A percentile compares a stretch with the other conserved stretches of the same genome.
Conservation (phyloP, 176 grass and related monocot species). For the Juncus inflexus region DNA sequence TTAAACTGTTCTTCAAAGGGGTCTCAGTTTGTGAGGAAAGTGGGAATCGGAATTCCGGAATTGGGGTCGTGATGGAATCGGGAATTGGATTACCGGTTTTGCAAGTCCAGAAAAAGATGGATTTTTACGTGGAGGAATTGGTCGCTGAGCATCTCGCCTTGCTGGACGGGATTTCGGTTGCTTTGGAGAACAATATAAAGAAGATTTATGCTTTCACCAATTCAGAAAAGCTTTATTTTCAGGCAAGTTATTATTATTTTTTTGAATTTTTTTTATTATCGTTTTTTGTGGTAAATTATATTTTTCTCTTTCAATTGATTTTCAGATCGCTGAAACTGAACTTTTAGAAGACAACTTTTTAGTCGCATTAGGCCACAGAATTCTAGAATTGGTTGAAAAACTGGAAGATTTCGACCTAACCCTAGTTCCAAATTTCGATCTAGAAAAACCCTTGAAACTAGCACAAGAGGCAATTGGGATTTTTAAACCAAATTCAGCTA, state of each 20-base stretch:
- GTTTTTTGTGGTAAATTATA: background rate
- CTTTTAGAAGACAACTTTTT: constrained; percentile 90
- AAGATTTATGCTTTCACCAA: constrained; percentile 92
- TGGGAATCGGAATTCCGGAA: constrained; percentile 58
- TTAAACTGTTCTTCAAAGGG: constrained; percentile 91
- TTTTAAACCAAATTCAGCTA: constrained; percentile 35
- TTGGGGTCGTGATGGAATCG: constrained; percentile 95
- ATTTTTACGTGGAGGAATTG: constrained; percentile 85
- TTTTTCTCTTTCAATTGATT: background rate
- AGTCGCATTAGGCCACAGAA: constrained; percentile 92
- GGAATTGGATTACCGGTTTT: constrained; percentile 42
- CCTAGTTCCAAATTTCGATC: constrained; percentile 73
- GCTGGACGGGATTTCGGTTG: constrained; percentile 82
- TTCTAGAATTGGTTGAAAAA: constrained; percentile 87
- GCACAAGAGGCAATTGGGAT: constrained; percentile 94
- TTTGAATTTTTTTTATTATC: background rate
- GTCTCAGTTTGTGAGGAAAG: constrained; percentile 47
- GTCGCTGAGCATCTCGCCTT: constrained; percentile 94
- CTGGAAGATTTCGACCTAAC: constrained; percentile 92
- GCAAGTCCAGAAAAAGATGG: constrained; percentile 88
- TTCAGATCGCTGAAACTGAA: constrained; percentile 91
- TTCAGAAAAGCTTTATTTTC: constrained; percentile 90
- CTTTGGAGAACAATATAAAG: constrained; percentile 62
- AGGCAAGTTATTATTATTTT: constrained; percentile 52
- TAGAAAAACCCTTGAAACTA: constrained; percentile 69